Evolutionary conservation across 2,329 filamentous ascomycete species (phyloP).

Genomic region (Fusarium tupiense): DNA sequence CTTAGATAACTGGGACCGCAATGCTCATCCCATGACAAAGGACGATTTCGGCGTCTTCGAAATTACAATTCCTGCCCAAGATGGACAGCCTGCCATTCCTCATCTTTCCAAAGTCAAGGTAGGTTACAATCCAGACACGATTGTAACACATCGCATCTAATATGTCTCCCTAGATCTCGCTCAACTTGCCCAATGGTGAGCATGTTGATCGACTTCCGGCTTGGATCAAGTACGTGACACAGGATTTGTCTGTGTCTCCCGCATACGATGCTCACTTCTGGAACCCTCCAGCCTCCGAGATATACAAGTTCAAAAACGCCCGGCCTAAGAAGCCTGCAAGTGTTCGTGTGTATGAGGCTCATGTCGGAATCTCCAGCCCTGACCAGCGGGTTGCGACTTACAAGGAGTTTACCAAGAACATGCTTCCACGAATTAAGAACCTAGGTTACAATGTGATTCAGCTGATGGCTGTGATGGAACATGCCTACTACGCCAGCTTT

Average conservation of each 20-base stretch:
- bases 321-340: constrained; percentile 86
- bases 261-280: constrained; percentile 96
- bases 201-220: constrained; percentile 88
- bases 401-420: constrained; percentile 94
- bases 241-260: constrained; percentile 88
- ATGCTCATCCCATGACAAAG: constrained; percentile 87
- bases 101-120: constrained; percentile 98
- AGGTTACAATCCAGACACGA: constrained; percentile 25
- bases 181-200: constrained; percentile 82
- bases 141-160: constrained; percentile 3
- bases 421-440: constrained; percentile 88
- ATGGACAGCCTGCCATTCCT: constrained; percentile 81
- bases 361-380: constrained; percentile 95
- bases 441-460: constrained; percentile 98
- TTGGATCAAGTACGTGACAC: constrained; percentile 98
- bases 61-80: constrained; percentile 75
- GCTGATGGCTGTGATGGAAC: constrained; percentile 99
- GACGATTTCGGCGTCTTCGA: constrained; percentile 88
- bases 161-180: constrained; percentile 71
- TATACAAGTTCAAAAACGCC: constrained; percentile 85
- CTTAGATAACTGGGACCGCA: constrained; percentile 84
- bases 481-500: constrained; percentile 99
- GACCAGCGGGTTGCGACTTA: constrained; percentile 91
- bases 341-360: constrained; percentile 96
- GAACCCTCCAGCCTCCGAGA: constrained; percentile 84